Base-by-base conservation (phyloP, 2,329 filamentous ascomycete species). In the Exophiala alcalophila region DNA sequence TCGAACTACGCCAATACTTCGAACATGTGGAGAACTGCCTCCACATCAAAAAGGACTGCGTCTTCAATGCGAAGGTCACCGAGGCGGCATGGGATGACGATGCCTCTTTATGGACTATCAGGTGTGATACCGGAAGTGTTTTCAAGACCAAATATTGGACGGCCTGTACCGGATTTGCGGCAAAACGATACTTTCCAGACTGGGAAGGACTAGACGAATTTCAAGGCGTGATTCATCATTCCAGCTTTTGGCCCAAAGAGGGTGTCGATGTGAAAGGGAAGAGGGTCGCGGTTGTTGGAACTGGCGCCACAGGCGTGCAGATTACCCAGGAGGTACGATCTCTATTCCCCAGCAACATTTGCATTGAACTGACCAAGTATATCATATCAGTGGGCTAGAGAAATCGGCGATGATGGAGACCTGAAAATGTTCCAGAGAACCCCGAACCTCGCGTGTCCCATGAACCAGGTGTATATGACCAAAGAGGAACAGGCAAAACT, bases 251-350 rank as follows among this genome's bases (percentile, higher is more conserved):
- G 78, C 77, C 79, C 1, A 40, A 71, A 2, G 63, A 71, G 2
- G 66, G 73, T 5, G 66, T 83, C 12, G 67, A 76, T 34, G 69
- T 80, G 15, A 69, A 68, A 78, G 71, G 71, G 32, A 83, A 83
- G 57, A 69, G 72, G n/a, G 72, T 77, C 37, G 81, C 73, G 11
- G 72, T 84, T 39, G 75, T 84, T 19, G 81, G 81, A 4, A 83
- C 78, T 0, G 81, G 81, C 4, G 74, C 79, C 0, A 77, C 78
- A 0, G 81, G 80, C 1, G 73, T 83, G 1, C 81, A 84, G 52
- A 73, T 82, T 31, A 70, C 73, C 0, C 81, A 85, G 51, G 78
- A 77, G 36, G 75, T 74, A 21, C 11, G 32, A 21, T 24, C 4
- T 18, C 32, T 12, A 20, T 33, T 11, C 9, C n/a, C 4, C 12